phyloP scores from a whole-genome alignment of 176 grass and related monocot genomes.

The Carex scoparia region DNA sequence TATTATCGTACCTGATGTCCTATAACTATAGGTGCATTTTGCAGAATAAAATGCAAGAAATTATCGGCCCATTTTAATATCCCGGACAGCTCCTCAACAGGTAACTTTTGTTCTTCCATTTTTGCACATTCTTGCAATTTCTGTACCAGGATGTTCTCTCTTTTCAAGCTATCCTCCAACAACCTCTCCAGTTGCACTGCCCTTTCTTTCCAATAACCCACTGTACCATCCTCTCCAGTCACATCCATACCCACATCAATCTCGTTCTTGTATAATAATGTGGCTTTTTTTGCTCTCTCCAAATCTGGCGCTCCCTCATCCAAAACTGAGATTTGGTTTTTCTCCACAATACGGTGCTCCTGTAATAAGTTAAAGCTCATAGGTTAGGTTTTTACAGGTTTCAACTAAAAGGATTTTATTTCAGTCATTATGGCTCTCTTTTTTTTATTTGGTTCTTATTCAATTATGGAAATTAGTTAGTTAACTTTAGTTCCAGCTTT shows the following conservation, averaged over 20 bases:
- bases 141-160: constrained; percentile 45
- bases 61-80: constrained; percentile 81
- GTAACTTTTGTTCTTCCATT: constrained; percentile 48
- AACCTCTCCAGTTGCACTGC: constrained; percentile 47
- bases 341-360: constrained; percentile 60
- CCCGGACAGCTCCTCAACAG: constrained; percentile 67
- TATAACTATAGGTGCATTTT: constrained; percentile 89
- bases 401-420: background rate
- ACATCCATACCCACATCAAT: constrained; percentile 47
- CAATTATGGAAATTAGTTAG: background rate
- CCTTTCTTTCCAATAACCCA: constrained; percentile 65
- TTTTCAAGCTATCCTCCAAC: constrained; percentile 64
- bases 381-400: background rate
- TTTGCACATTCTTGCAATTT: constrained; percentile 62
- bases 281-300: background rate
- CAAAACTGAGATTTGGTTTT: constrained; percentile 59
- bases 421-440: background rate
- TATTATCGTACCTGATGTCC: constrained; percentile 66
- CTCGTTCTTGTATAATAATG: constrained; percentile 38
- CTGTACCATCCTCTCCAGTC: constrained; percentile 37
- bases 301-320: constrained; percentile 45
- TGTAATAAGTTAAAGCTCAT: constrained; percentile 51
- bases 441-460: background rate
- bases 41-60: constrained; percentile 95
- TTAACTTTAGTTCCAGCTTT: background rate